Evolutionary conservation across 768 basidiomycete genomes (phyloP).

Genomic region (Dentipellis sp.): DNA sequence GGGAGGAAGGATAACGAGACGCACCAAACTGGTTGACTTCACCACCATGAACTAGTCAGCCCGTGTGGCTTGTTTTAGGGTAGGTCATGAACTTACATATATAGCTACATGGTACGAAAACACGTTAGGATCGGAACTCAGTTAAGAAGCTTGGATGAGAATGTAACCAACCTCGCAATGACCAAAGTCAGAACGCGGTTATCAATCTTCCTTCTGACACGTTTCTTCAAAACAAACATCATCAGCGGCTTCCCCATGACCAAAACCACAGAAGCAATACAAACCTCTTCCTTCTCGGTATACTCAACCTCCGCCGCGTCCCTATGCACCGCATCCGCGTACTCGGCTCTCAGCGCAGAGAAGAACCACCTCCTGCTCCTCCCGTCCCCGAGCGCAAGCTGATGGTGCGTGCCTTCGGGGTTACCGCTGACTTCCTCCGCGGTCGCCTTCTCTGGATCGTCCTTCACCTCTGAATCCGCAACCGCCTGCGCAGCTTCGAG

Average conservation of each 20-base stretch:
- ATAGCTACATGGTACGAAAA: constrained; percentile 24
- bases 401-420: constrained; percentile 32
- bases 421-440: not conserved
- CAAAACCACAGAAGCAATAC: not conserved
- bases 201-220: constrained; percentile 42
- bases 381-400: constrained; percentile 27
- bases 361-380: constrained; percentile 18
- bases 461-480: too few species aligned
- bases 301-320: constrained; percentile 42
- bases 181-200: constrained; percentile 40
- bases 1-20: not conserved
- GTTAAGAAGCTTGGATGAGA: too few species aligned
- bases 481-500: too few species aligned
- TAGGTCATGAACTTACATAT: constrained; percentile 30
- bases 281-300: constrained; percentile 40
- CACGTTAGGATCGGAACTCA: not conserved
- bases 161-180: constrained; percentile 30
- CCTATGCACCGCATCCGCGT: constrained; percentile 40
- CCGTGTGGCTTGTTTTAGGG: too few species aligned
- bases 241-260: not conserved
- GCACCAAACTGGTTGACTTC: constrained; percentile 18
- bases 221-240: constrained; percentile 20
- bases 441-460: too few species aligned
- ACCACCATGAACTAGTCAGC: not conserved
- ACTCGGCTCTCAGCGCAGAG: constrained; percentile 18